Percentiles rank a stretch among this genome's conserved stretches.
These are phyloP conservation scores for Acer campestre DNA, from an alignment of 345 rosid genomes.

Conservation along the genomic window DNA sequence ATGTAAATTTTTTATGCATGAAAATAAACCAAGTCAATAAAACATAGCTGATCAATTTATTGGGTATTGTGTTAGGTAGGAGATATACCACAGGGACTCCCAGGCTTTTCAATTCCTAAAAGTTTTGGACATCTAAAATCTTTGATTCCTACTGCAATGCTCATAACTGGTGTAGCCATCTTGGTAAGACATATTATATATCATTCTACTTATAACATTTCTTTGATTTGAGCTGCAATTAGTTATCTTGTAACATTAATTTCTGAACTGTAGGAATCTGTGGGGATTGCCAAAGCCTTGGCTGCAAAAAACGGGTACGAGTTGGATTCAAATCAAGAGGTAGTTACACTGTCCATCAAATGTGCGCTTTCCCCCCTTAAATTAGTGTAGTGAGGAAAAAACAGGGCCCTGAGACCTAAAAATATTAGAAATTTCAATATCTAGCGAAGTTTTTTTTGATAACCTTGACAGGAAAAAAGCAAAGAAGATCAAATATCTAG, in stretches of 20 bases:
- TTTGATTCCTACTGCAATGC: constrained; percentile 88
- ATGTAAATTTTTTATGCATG: not conserved
- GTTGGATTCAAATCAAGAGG: constrained; percentile 97
- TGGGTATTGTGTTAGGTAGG: constrained; percentile 70
- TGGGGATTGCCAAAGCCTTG: constrained; percentile 98
- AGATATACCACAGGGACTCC: constrained; percentile 97
- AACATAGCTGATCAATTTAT: constrained; percentile 21
- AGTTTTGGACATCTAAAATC: constrained; percentile 65
- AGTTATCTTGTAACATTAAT: not conserved
- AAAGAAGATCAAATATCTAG: no score
- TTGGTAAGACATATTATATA: constrained; percentile 63
- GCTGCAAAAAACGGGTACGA: constrained; percentile 98
- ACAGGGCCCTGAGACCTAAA: not conserved
- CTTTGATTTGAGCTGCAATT: constrained; percentile 18
- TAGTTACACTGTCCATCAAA: constrained; percentile 15
- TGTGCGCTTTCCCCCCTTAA: not conserved
- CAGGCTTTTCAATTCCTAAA: constrained; percentile 81
- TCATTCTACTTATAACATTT: constrained; percentile 18
- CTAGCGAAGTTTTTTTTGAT: not conserved
- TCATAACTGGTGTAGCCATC: constrained; percentile 97
- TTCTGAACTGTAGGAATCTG: constrained; percentile 78
- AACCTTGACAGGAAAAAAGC: no score
- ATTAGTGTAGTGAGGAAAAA: not conserved
- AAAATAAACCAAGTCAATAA: not conserved
- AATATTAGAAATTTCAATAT: not conserved